These are phyloP conservation scores for Candida pseudocylindracea DNA, from an alignment of 1,139 yeast species.

Conservation along the genomic window DNA sequence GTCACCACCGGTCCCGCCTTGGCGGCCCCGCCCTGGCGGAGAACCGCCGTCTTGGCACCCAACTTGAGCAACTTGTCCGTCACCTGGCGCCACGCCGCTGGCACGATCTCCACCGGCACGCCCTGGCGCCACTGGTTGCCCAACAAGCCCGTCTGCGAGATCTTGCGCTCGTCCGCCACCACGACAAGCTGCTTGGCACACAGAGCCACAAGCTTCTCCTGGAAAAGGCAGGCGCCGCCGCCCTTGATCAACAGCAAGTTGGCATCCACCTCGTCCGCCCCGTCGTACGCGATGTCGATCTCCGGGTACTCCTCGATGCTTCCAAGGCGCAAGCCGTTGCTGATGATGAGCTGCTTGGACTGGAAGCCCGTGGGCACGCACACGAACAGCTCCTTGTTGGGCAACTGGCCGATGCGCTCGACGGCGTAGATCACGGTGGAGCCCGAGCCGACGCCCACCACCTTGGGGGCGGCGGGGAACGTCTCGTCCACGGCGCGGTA, in stretches of 20 bases:
- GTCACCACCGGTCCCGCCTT: conserved; percentile 98
- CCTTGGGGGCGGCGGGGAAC: conserved; percentile 44
- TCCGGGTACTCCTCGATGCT: conserved; percentile 61
- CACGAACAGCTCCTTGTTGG: conserved; percentile 31
- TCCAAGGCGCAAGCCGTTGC: conserved; percentile 61
- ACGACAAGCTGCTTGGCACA: conserved; percentile 59
- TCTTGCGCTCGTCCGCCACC: conserved; percentile 86
- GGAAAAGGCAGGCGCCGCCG: conserved; percentile 96
- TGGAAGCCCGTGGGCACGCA: conserved; percentile 97
- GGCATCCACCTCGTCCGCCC: conserved; percentile 91
- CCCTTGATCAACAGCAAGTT: conserved; percentile 80
- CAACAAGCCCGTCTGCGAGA: conserved; percentile 27
- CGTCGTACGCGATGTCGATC: conserved; percentile 88
- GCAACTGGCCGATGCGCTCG: conserved; percentile 64
- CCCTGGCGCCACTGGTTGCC: conserved; percentile 82
- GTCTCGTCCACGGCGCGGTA: conserved; percentile 84
- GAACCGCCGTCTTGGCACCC: conserved; percentile 42
- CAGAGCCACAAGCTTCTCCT: conserved; percentile 83
- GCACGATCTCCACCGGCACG: conserved; percentile 89
- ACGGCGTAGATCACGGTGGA: conserved; percentile 93
- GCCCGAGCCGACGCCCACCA: conserved; percentile 91
- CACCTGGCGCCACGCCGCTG: conserved; percentile 68
- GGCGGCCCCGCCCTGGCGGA: conserved; percentile 75
- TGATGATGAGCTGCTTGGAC: conserved; percentile 65
- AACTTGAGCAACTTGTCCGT: conserved; percentile 31